Base-by-base conservation (phyloP, 2,329 filamentous ascomycete genomes). In the Penicillium occitanis region DNA sequence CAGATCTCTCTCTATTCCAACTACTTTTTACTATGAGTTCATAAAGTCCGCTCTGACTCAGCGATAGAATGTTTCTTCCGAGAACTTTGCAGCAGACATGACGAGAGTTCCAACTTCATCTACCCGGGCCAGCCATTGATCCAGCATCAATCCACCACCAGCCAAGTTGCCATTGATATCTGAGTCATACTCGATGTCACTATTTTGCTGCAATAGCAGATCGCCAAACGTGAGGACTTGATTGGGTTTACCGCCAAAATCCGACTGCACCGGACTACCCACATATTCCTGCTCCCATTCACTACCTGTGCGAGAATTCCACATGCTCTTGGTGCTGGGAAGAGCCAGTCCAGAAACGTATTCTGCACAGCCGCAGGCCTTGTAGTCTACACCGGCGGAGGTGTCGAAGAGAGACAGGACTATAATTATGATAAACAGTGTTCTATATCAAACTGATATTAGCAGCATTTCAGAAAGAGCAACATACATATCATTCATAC, bases 191-290 rank as follows among this genome's bases (percentile, higher is more conserved):
- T 33, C 50, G 7, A 53, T 17, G 37, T n/a, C 22, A 19, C 30
- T 14, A 6, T 63, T 55, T 35, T 46, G 61, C 3, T 63, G 33
- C 1, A 35, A n/a, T 42, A 63, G 5, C 6, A 63, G 19, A 35
- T 63, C 61, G 48, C 61, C 17, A 53, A 63, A 63, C 13, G 30
- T 35, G n/a, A 63, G 61, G 35, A 55, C 17, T n/a, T 63, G 61
- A 33, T 55, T 4, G 0, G 51, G 1, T 19, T 35, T 55, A 10
- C 51, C 51, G 13, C 28, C 51, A 19, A 53, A 28, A 17, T 57
- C 35, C 3, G 61, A 63, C 50, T 57, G 50, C 2, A 63, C 48
- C 17, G 61, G 44, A 40, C 59, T 61, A 1, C n/a, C 11, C 59
- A 61, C 30, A 40, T 61, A 63, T 35, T 57, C 61, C 37, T 57